Conservation (phyloP, 306 rosid genomes). For the Dryas drummondii region DNA sequence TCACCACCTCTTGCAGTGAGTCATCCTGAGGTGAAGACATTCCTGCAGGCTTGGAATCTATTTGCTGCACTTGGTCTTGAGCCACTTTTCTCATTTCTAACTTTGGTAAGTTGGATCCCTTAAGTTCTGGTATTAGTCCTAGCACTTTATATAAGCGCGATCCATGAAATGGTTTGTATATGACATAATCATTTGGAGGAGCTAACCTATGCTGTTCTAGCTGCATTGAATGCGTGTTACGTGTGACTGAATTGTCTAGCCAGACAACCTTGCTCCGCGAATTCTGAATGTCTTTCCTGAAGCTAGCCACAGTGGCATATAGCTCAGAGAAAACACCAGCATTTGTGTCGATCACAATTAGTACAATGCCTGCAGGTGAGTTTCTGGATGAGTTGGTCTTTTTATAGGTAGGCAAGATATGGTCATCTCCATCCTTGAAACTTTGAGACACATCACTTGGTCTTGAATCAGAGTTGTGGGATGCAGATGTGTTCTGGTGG, state of each 20-base stretch:
- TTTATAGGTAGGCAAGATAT: not conserved
- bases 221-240: constrained; percentile 14
- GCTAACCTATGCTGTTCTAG: constrained; percentile 23
- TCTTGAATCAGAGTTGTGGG: constrained; percentile 16
- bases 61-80: not conserved
- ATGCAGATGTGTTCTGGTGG: constrained; percentile 18
- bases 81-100: not conserved
- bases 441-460: not conserved
- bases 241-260: constrained; percentile 44
- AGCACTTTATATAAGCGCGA: constrained; percentile 43
- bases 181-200: constrained; percentile 40
- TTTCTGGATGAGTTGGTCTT: constrained; percentile 15
- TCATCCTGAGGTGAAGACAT: not conserved
- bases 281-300: constrained; percentile 25
- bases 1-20: not conserved
- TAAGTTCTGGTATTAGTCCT: constrained; percentile 22
- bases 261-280: constrained; percentile 54
- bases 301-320: constrained; percentile 20
- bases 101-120: constrained; percentile 8
- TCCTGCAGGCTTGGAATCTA: not conserved
- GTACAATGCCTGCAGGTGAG: constrained; percentile 12
- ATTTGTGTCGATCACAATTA: constrained; percentile 31
- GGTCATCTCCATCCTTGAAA: not conserved
- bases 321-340: constrained; percentile 27
- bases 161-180: constrained; percentile 66